These are phyloP conservation scores for Chaetoscypha palmicola DNA, from an alignment of 2,329 filamentous ascomycete genomes.

Conservation along the genomic window DNA sequence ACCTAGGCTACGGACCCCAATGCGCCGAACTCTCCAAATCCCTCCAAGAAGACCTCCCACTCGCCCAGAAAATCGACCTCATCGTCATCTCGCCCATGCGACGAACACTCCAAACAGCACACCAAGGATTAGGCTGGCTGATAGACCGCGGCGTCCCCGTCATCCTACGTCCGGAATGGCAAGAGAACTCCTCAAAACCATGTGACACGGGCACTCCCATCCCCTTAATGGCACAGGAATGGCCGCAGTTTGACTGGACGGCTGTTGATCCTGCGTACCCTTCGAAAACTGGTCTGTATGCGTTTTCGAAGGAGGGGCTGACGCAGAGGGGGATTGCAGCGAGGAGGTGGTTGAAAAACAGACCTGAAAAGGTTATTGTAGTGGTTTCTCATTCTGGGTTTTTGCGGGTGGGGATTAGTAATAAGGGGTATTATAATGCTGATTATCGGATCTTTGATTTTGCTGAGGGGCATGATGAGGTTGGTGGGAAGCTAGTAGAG, in stretches of 20 bases:
- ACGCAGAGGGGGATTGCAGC: slow-evolving; percentile 23
- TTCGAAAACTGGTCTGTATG: slow-evolving; percentile 27
- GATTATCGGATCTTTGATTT: slow-evolving; percentile 31
- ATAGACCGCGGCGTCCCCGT: slow-evolving; percentile 27
- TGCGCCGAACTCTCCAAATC: slow-evolving; percentile 20
- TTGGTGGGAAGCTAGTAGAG: slow-evolving; percentile 24
- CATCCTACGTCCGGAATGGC: slow-evolving; percentile 26
- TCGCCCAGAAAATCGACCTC: slow-evolving; percentile 28
- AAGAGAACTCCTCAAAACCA: slow-evolving; percentile 29
- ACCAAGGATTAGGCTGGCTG: slow-evolving; percentile 27
- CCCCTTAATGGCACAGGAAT: slow-evolving; percentile 25
- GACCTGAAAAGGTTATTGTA: slow-evolving; percentile 30
- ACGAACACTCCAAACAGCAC: slow-evolving; percentile 28
- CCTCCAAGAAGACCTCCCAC: slow-evolving; percentile 24
- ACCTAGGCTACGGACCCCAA: slow-evolving; percentile 21
- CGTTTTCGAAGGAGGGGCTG: slow-evolving; percentile 21
- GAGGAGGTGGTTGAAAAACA: slow-evolving; percentile 24
- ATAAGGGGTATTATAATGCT: slow-evolving; percentile 27
- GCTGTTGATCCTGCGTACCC: slow-evolving; percentile 28
- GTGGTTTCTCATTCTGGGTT: slow-evolving; percentile 30
- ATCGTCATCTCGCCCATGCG: slow-evolving; percentile 30
- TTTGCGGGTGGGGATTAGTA: slow-evolving; percentile 23
- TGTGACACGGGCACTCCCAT: slow-evolving; percentile 28
- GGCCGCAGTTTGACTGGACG: slow-evolving; percentile 31
- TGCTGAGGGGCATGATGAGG: slow-evolving; percentile 20